Base-by-base conservation (phyloP, 768 basidiomycete species). In the Leucosporidium yakuticum region DNA sequence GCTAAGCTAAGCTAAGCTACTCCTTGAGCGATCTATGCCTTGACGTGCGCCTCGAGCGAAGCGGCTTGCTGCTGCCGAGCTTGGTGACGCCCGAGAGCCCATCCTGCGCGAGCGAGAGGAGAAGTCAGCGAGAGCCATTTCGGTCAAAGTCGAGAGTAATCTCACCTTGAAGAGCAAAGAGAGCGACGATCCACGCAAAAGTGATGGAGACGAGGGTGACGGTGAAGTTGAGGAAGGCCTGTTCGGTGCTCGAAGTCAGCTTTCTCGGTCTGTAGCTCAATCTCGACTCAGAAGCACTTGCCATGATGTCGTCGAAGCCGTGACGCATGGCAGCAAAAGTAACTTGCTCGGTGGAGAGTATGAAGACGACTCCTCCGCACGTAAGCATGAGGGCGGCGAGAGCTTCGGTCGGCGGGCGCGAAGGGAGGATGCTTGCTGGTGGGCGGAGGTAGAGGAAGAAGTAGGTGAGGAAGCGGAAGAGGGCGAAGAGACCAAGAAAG, bases 351-450 rank as follows among this genome's bases (percentile, higher is more conserved):
- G 88, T 88, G 47, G 89, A 91, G 67, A 92, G 84, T 78, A 94
- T 90, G 80, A 97, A 97, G 60, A 87, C 83, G 65, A 97, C 77
- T 15, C 95, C 95, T 56, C 94, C 94, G 14, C 55, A 27, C 11
- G 92, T 85, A 60, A 94, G 82, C 80, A 88, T 89, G 79, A 97
- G 90, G 67, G 89, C 85, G 21, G 88, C 90, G 50, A 98, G 79
- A 8, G 88, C 88, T 80, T 98, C 95, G 0, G 94, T 94, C 0
- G 94, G 95, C 8, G 95, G 95, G 14, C 93, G 86, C 20, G 89
- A 90, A 2, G 95, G 95, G 19, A 73, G 58, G 39, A 73, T 63
- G 15, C 65, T 67, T 2, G 71, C 63, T 34, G 71, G 71, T 11
- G 71, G 71, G 4, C 58, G 59, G 8, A 54, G 60, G 48, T 15